phyloP scores from a whole-genome alignment of 1,284 basidiomycete species.

The Heimioporus punctisporus region DNA sequence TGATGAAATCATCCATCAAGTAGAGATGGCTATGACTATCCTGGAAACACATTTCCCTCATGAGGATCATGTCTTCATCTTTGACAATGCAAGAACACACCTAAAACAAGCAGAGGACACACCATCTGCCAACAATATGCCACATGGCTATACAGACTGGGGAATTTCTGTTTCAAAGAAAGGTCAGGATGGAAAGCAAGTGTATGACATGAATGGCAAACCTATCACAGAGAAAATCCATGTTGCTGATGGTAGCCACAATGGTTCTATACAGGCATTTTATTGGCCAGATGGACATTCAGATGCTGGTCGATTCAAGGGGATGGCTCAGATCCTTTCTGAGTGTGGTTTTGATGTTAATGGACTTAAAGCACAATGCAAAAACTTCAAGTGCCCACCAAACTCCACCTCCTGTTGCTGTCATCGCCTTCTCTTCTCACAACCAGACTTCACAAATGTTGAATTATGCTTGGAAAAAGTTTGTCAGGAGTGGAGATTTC shows the following conservation, averaged over 20 bases:
- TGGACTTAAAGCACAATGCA: background rate
- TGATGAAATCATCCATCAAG: background rate
- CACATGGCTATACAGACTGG: background rate
- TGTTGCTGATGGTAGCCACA: too few species aligned
- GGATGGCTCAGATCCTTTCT: background rate
- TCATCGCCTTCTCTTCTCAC: background rate
- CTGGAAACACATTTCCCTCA: background rate
- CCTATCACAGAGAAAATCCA: too few species aligned
- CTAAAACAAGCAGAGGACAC: background rate
- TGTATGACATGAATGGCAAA: too few species aligned
- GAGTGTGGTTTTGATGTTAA: background rate
- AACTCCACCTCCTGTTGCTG: background rate
- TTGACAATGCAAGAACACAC: background rate
- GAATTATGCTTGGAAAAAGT: background rate
- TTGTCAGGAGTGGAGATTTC: background rate
- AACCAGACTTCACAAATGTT: background rate
- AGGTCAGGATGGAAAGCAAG: too few species aligned
- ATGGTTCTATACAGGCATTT: too few species aligned
- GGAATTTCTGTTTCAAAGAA: background rate
- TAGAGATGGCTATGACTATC: background rate
- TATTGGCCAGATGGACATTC: too few species aligned
- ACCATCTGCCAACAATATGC: background rate
- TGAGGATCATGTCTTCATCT: background rate
- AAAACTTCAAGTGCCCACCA: too few species aligned
- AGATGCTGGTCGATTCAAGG: too few species aligned